These are phyloP conservation scores for Hericium rajendrae DNA, from an alignment of 768 basidiomycete species.

Conservation along the genomic window DNA sequence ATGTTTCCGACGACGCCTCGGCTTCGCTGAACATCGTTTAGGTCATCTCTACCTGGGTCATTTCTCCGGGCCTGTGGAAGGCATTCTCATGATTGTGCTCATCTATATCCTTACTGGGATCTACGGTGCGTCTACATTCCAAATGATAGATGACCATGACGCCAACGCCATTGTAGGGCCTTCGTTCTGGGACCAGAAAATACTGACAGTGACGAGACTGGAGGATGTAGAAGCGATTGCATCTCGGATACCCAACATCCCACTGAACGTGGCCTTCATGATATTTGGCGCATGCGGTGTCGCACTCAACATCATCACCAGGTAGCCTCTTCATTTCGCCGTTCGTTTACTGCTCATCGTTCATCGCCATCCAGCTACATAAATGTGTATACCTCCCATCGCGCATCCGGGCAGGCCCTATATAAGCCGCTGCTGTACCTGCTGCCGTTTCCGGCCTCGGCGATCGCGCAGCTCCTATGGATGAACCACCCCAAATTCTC, in stretches of 20 bases:
- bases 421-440: constrained; percentile 60
- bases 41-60: constrained; percentile 85
- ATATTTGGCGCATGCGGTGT: constrained; percentile 61
- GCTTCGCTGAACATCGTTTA: constrained; percentile 16
- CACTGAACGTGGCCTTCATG: constrained; percentile 85
- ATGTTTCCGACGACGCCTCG: neutral
- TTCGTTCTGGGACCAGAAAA: constrained; percentile 66
- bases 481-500: constrained; percentile 55
- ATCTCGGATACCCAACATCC: constrained; percentile 49
- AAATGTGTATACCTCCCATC: constrained; percentile 67
- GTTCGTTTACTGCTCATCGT: neutral
- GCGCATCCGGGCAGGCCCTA: constrained; percentile 30
- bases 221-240: constrained; percentile 40
- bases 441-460: constrained; percentile 69
- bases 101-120: constrained; percentile 76
- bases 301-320: constrained; percentile 70
- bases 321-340: constrained; percentile 28
- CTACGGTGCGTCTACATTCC: constrained; percentile 38
- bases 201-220: constrained; percentile 50
- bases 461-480: constrained; percentile 72
- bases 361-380: constrained; percentile 42
- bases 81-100: constrained; percentile 74
- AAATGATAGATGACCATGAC: neutral
- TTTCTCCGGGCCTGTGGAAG: constrained; percentile 95
- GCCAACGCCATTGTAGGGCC: constrained; percentile 40